A percentile compares a stretch with the other conserved stretches of the same genome.
phyloP scores from a whole-genome alignment of 2,329 filamentous ascomycete species.

The Leptographium wingfieldii region DNA sequence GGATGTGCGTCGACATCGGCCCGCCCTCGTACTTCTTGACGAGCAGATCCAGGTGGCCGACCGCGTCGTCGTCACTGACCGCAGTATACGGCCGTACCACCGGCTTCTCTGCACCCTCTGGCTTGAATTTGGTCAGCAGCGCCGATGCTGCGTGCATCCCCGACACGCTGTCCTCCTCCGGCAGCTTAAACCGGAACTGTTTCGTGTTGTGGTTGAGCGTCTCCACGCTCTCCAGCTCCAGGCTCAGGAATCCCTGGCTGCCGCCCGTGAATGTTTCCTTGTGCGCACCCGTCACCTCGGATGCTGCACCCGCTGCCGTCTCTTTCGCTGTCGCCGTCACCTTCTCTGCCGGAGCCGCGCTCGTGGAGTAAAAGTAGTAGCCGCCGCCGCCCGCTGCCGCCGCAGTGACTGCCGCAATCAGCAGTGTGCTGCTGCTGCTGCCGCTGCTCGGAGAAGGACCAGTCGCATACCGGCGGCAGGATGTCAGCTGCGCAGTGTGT shows the following conservation, averaged over 20 bases:
- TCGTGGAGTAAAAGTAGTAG: conserved; percentile 42
- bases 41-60: conserved; percentile 75
- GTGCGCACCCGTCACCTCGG: conserved; percentile 18
- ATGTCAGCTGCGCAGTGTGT: not conserved
- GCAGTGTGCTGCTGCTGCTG: conserved; percentile 49
- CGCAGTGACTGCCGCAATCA: conserved; percentile 46
- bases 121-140: conserved; percentile 84
- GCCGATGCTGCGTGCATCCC: conserved; percentile 76
- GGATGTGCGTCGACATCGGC: conserved; percentile 82
- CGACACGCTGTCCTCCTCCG: conserved; percentile 71
- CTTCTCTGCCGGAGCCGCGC: conserved; percentile 27
- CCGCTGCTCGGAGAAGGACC: conserved; percentile 30
- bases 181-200: conserved; percentile 76
- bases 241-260: conserved; percentile 76
- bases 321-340: conserved; percentile 30
- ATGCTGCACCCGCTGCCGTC: conserved; percentile 25
- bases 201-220: conserved; percentile 90
- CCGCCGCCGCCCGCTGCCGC: conserved; percentile 40
- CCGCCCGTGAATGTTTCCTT: conserved; percentile 60
- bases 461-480: conserved; percentile 51
- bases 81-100: conserved; percentile 90
- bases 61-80: conserved; percentile 68
- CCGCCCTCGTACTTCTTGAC: conserved; percentile 87
- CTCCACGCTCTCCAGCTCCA: conserved; percentile 70
- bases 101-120: conserved; percentile 66